Base-by-base conservation (phyloP, 164 flowering plant species). In the Nelumbo lutea region DNA sequence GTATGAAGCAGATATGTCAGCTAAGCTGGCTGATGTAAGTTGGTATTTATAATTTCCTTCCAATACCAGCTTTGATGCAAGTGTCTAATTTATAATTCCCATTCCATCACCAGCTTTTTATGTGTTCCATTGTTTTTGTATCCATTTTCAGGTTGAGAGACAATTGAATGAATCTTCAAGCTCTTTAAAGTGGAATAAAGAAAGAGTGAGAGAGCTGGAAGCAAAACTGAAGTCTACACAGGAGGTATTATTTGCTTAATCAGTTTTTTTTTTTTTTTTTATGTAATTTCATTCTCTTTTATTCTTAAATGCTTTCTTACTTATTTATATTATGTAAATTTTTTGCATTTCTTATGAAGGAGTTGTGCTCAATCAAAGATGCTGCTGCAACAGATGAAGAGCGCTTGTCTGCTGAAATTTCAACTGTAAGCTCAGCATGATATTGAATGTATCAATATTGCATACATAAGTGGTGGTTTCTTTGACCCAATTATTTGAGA, bases 1-100 rank as follows among this genome's bases (percentile, higher is more conserved):
- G 66, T 70, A 80, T 55, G 98, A 90, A 77, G 88, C 90, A 8
- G 97, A 93, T 15, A 76, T 91, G 90, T 84, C 96, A 59, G 63
- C 86, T 14, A 96, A 87, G 77, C 87, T 90, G 75, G 77, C 79
- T 7, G 84, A 93, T 74, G 97, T 93, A 79, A 70, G 87, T 73
- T 1, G 55, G 9, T 42, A 15, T 39, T 13, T 9, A 59, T 27
- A 53, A 62, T 13, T 6, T 38, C 41, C 9, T 38, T 13, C 27
- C 27, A 27, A 27, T 27, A 27, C 27, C 27, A 27, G 27, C 27
- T 27, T 27, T 27, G 27, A 27, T 27, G 27, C 27, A 27, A 27
- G 27, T 27, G 27, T 27, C 27, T 27, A 27, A 5, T 55, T 57
- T 58, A 10, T 11, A 11, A 44, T 2, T 53, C 51, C 3, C 5